A percentile compares a stretch with the other conserved stretches of the same genome.
phyloP scores from a whole-genome alignment of 345 rosid genomes.

The Arabis hirsuta region DNA sequence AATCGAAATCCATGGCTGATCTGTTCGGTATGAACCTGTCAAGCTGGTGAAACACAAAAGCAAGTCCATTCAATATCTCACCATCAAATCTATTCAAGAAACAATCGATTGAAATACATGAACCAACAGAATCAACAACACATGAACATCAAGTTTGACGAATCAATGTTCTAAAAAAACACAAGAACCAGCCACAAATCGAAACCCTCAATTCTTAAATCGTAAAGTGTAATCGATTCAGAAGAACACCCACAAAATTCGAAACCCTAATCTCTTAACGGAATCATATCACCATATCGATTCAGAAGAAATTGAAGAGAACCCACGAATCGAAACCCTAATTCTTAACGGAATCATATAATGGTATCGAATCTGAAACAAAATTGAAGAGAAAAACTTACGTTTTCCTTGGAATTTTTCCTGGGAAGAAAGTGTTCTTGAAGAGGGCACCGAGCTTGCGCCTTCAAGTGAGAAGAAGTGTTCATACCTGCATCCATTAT shows the following conservation, averaged over 20 bases:
- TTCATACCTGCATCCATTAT: conserved; percentile 45
- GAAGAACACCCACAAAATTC: not conserved
- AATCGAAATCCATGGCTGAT: conserved; percentile 77
- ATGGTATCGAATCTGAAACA: not conserved
- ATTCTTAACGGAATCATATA: not conserved
- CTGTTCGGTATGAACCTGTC: conserved; percentile 81
- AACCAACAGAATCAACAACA: too few species aligned
- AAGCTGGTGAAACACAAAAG: conserved; percentile 42
- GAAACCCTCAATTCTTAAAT: not conserved
- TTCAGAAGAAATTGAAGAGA: not conserved
- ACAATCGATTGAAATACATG: too few species aligned
- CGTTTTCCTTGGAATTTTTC: conserved; percentile 53
- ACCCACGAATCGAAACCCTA: conserved; percentile 14
- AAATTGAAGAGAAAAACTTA: not conserved
- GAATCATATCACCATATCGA: not conserved
- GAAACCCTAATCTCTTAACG: conserved; percentile 15
- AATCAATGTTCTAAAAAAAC: too few species aligned
- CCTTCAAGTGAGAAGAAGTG: conserved; percentile 39
- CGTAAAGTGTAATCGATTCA: not conserved
- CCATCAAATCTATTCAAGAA: too few species aligned
- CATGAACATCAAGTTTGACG: too few species aligned
- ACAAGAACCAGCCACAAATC: not conserved
- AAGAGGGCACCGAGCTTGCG: conserved; percentile 52
- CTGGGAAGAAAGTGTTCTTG: conserved; percentile 51
- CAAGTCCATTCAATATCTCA: not conserved